Base-by-base conservation (phyloP, 192 early-diverging fungal species). In the Linnemannia schmuckeri region DNA sequence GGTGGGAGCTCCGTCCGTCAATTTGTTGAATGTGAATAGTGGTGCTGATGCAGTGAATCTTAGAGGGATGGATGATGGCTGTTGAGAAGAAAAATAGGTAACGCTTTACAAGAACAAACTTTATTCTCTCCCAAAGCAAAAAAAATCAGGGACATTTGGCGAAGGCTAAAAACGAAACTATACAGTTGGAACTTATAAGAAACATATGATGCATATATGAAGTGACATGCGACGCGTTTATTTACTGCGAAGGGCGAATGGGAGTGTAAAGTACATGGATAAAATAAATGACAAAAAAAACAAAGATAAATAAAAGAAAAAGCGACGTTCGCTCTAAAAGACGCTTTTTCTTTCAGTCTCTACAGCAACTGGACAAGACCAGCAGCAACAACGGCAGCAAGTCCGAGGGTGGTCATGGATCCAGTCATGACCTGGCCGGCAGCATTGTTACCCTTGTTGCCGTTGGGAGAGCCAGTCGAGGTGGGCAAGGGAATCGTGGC, bases 361-460 rank as follows among this genome's bases (percentile, higher is more conserved):
- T 81, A 87, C 38, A 87, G 13, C n/a, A 81, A 27, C 72, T 87
- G 85, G 40, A 61, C 76, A 77, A 77, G 55, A 24, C 79, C 79
- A 42, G 63, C 79, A 40, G 75, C 84, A 52, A 78, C 66, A 49
- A 52, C 75, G 27, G 68, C 80, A 49, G 70, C 52, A 37, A 79
- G 61, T 17, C 55, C 79, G 30, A 75, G 7, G 37, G 33, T 46
- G 37, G 24, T 40, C 35, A n/a, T n/a, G 3, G 49, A 37, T 8
- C 71, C 49, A 44, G 75, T 37, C 55, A 79, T 24, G 61, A 66
- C 30, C n/a, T 57, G 33, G 2, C 46, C 74, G 33, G 66, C 55
- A 10, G 70, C 79, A 52, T 18, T 52, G 24, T 46, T 71, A 42
- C 37, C 68, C 40, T 40, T 35, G 24, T 49, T 74, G 35, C 24